A percentile compares a stretch with the other conserved stretches of the same genome.
phyloP scores from a whole-genome alignment of 345 rosid genomes.

The Brassica juncea region DNA sequence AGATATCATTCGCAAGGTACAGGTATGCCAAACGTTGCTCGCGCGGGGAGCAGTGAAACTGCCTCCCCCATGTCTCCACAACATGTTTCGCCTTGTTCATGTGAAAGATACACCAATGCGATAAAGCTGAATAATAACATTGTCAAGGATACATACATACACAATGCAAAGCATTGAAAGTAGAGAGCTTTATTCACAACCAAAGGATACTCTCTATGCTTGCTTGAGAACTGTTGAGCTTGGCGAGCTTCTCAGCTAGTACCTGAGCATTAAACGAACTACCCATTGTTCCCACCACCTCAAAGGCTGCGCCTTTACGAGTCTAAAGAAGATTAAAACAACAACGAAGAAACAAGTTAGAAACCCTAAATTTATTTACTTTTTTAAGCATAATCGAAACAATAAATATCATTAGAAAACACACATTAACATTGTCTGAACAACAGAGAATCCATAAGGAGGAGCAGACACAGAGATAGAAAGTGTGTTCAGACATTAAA shows the following conservation, averaged over 20 bases:
- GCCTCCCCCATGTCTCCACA: constrained; percentile 93
- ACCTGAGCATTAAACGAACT: constrained; percentile 90
- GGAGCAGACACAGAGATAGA: background rate
- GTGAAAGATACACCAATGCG: constrained; percentile 98
- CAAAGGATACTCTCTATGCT: constrained; percentile 99
- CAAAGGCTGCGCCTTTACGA: constrained; percentile 25
- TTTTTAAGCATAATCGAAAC: background rate
- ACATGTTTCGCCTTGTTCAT: constrained; percentile 96
- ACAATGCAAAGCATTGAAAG: background rate
- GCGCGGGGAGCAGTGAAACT: constrained; percentile 79
- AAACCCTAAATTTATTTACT: constrained; percentile 1
- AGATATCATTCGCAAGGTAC: constrained; percentile 96
- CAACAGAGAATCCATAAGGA: background rate
- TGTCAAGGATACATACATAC: constrained; percentile 30
- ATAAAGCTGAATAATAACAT: constrained; percentile 58
- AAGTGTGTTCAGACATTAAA: constrained; percentile 3
- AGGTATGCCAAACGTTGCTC: constrained; percentile 91
- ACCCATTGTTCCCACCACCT: constrained; percentile 54
- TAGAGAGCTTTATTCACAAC: constrained; percentile 15
- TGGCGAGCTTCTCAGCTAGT: constrained; percentile 82
- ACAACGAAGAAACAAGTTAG: constrained; percentile 37
- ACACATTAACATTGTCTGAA: background rate
- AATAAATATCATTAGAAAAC: background rate
- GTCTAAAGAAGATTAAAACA: background rate
- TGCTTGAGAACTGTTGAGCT: constrained; percentile 88